Conservation (phyloP, 768 basidiomycete genomes). For the Baorangia bicolor region DNA sequence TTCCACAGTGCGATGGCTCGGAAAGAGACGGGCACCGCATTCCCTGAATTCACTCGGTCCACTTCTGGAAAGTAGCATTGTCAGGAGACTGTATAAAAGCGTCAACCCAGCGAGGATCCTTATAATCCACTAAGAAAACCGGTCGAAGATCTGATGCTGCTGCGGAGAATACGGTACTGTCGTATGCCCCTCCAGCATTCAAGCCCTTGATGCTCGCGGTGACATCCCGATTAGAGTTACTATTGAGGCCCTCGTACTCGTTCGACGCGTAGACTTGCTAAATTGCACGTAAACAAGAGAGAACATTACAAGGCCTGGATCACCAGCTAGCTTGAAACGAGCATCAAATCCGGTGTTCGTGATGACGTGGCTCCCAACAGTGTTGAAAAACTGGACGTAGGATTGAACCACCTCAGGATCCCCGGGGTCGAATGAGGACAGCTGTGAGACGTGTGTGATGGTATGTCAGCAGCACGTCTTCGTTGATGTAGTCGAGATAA, state of each 20-base stretch:
- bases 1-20: no score
- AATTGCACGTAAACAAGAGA: background rate
- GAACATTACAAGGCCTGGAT: no score
- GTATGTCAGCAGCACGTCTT: slow-evolving; percentile 4
- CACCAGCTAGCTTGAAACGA: slow-evolving; percentile 3
- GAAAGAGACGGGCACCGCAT: no score
- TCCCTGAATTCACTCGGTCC: no score
- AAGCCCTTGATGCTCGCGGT: slow-evolving; percentile 11
- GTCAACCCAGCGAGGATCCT: no score
- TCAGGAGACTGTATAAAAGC: no score
- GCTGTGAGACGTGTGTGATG: background rate
- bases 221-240: background rate
- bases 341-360: background rate
- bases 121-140: slow-evolving; percentile 4
- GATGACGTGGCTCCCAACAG: slow-evolving; percentile 5
- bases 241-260: slow-evolving; percentile 5
- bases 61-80: no score
- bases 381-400: slow-evolving; percentile 4
- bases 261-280: slow-evolving; percentile 10
- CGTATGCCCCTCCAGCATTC: slow-evolving; percentile 5
- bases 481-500: slow-evolving; percentile 3
- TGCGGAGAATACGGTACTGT: background rate
- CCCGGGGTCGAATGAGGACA: background rate
- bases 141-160: background rate
- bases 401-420: slow-evolving; percentile 1